Conservation (phyloP, 208 protist species). For the Leptomonas seymouri region DNA sequence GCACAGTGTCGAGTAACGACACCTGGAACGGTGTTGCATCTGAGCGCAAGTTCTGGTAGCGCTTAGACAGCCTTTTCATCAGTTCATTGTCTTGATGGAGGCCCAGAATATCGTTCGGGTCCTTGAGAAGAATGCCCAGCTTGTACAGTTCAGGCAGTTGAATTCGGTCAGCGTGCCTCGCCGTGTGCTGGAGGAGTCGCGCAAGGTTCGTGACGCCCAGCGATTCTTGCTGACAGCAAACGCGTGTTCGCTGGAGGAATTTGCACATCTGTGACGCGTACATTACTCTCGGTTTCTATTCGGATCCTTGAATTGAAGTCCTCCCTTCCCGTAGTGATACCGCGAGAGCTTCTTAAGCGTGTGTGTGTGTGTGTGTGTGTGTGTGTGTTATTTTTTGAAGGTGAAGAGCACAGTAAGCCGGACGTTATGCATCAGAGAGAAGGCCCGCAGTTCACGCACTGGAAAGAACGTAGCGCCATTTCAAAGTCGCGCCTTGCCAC, state of each 20-base stretch:
- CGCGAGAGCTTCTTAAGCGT: no score
- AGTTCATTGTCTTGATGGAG: slow-evolving; percentile 4
- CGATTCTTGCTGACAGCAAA: slow-evolving; percentile 3
- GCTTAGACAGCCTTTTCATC: not conserved
- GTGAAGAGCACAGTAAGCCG: no score
- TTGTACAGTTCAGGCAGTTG: slow-evolving; percentile 32
- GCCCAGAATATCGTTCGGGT: slow-evolving; percentile 20
- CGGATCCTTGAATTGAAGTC: no score
- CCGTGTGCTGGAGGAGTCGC: slow-evolving; percentile 20
- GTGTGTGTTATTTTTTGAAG: no score
- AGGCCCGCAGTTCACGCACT: no score
- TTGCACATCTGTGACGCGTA: not conserved
- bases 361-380: no score
- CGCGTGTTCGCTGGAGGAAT: not conserved
- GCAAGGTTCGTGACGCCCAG: not conserved
- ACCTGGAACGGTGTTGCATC: slow-evolving; percentile 26
- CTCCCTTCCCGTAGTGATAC: no score
- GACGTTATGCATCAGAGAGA: no score
- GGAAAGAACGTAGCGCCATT: no score
- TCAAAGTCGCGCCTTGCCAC: no score
- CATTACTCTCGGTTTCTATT: slow-evolving; percentile 1
- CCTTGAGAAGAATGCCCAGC: slow-evolving; percentile 28
- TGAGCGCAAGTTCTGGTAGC: slow-evolving; percentile 19
- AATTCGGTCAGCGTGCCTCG: slow-evolving; percentile 13
- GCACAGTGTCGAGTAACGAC: slow-evolving; percentile 30